Percentiles rank a stretch among this genome's conserved stretches.
Conservation (phyloP, 225 moss, liverwort and hornwort species). For the Anthoceros angustus region DNA sequence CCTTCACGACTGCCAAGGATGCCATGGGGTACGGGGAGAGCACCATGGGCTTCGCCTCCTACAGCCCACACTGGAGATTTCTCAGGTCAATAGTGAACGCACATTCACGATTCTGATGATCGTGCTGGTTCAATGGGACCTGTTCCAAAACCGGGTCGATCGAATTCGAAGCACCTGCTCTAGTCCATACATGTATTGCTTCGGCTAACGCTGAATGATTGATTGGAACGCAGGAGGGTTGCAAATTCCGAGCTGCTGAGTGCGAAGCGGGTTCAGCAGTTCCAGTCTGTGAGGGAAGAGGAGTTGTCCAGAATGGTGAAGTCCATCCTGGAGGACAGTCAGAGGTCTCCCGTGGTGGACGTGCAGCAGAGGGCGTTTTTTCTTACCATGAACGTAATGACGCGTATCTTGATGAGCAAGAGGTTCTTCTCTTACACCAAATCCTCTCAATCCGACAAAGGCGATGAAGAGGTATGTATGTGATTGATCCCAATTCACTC, state of each 20-base stretch:
- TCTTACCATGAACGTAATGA: neutral
- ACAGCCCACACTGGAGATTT: neutral
- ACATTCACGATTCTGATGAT: neutral
- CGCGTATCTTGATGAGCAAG: neutral
- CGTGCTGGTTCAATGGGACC: neutral
- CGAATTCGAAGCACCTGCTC: neutral
- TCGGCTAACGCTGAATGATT: neutral
- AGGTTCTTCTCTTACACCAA: neutral
- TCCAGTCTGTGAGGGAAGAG: neutral
- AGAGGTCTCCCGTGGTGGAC: neutral
- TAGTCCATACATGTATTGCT: neutral
- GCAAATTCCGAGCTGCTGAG: neutral
- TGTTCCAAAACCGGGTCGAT: neutral
- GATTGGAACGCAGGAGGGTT: neutral
- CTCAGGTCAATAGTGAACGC: neutral
- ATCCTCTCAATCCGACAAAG: too few species aligned
- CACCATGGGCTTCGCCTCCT: neutral
- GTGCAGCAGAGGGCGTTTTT: neutral
- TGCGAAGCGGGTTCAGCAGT: neutral
- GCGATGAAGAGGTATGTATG: too few species aligned
- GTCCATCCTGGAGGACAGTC: neutral
- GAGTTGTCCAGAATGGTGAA: neutral
- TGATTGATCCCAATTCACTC: too few species aligned
- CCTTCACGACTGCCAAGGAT: neutral
- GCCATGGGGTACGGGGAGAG: neutral